These are phyloP conservation scores for Ceratocystis smalleyi DNA, from an alignment of 2,329 filamentous ascomycete species.

Conservation along the genomic window DNA sequence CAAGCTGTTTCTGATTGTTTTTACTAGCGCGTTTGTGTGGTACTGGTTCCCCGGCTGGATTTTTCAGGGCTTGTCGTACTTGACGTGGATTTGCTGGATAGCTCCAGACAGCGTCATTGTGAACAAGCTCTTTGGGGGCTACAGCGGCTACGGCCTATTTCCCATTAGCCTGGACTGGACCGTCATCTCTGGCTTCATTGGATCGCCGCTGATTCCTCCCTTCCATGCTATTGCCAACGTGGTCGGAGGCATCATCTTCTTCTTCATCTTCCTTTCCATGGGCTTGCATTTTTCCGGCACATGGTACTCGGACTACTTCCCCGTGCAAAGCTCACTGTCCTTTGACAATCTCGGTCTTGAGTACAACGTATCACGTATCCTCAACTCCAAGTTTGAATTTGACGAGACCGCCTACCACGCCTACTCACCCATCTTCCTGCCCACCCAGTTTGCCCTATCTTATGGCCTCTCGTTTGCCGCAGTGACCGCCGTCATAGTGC, in stretches of 20 bases:
- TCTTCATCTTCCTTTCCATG: conserved; percentile 33
- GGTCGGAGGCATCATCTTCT: conserved; percentile 35
- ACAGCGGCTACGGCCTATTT: conserved; percentile 44
- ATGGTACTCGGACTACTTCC: conserved; percentile 37
- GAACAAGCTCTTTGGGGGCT: conserved; percentile 51
- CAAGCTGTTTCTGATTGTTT: conserved; percentile 39
- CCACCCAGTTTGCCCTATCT: conserved; percentile 43
- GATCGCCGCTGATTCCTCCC: conserved; percentile 43
- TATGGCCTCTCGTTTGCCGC: conserved; percentile 55
- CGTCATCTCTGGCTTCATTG: conserved; percentile 40
- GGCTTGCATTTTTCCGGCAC: conserved; percentile 32
- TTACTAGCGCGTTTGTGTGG: conserved; percentile 37
- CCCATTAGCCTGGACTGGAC: conserved; percentile 55
- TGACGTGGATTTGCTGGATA: conserved; percentile 48
- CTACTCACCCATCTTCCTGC: conserved; percentile 48
- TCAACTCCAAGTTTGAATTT: conserved; percentile 34
- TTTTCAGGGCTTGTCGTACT: conserved; percentile 45
- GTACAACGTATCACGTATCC: conserved; percentile 38
- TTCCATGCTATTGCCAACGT: conserved; percentile 47
- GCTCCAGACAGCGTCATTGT: conserved; percentile 43
- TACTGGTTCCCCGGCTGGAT: conserved; percentile 50
- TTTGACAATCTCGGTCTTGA: conserved; percentile 40
- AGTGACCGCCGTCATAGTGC: conserved; percentile 43
- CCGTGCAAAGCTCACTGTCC: conserved; percentile 37
- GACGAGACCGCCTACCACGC: conserved; percentile 35